Conservation (phyloP, 2,329 filamentous ascomycete species). For the Stachybotrys chartarum region DNA sequence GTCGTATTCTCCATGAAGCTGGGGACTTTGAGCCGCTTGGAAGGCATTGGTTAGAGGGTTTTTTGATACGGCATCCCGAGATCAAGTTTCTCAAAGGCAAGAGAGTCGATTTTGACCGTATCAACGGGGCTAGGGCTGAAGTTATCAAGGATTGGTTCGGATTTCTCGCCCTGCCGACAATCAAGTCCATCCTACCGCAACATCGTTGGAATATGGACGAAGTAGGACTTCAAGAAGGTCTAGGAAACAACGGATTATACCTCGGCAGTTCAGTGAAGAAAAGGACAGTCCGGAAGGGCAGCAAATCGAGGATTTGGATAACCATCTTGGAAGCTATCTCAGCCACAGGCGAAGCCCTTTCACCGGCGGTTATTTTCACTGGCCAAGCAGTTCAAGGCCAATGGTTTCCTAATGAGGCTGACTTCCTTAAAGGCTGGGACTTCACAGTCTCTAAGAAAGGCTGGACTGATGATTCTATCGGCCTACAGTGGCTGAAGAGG, state of each 20-base stretch:
- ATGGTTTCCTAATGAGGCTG: conserved; percentile 8
- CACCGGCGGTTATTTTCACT: conserved; percentile 13
- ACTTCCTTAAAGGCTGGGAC: not conserved
- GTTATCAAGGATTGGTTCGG: not conserved
- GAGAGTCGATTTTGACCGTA: not conserved
- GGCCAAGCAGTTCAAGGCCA: conserved; percentile 8
- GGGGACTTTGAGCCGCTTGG: conserved; percentile 3
- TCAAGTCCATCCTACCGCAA: not conserved
- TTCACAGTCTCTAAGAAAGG: not conserved
- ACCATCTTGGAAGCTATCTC: conserved; percentile 11
- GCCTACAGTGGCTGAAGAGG: not conserved
- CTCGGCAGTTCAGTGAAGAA: conserved; percentile 2
- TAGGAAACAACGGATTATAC: conserved; percentile 3
- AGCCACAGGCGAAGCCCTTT: conserved; percentile 4
- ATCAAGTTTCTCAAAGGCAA: conserved; percentile 3
- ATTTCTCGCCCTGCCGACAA: not conserved
- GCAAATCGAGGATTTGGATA: conserved; percentile 8
- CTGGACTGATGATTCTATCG: not conserved
- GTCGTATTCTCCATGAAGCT: not conserved
- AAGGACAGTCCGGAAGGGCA: conserved; percentile 2
- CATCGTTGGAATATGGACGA: conserved; percentile 6
- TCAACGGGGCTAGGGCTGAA: not conserved
- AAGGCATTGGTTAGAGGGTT: conserved; percentile 4
- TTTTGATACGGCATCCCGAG: conserved; percentile 4
- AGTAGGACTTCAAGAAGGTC: conserved; percentile 4